phyloP scores from a whole-genome alignment of 2,329 filamentous ascomycete genomes.

The Penicillium verrucosum region DNA sequence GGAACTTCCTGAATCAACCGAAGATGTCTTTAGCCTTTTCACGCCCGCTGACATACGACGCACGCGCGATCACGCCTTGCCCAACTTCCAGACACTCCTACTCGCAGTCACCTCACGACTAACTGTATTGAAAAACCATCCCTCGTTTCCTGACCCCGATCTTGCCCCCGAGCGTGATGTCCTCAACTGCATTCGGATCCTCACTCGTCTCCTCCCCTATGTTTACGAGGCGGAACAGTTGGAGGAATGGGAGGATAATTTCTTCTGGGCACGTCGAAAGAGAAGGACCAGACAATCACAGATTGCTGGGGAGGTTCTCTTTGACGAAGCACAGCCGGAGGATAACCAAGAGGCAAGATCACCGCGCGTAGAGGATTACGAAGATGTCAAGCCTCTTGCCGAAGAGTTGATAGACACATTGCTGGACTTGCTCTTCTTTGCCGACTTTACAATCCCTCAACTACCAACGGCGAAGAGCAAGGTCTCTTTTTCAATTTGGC shows the following conservation, averaged over 20 bases:
- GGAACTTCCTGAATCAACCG: slow-evolving; percentile 91
- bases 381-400: slow-evolving; percentile 80
- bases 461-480: slow-evolving; percentile 70
- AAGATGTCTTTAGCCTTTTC: slow-evolving; percentile 96
- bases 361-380: slow-evolving; percentile 60
- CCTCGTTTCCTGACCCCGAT: slow-evolving; percentile 83
- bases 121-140: slow-evolving; percentile 78
- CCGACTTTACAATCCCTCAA: slow-evolving; percentile 78
- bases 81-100: slow-evolving; percentile 86
- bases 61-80: slow-evolving; percentile 76
- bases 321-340: slow-evolving; percentile 67
- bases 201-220: slow-evolving; percentile 86
- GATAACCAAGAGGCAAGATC: slow-evolving; percentile 48
- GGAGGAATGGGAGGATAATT: slow-evolving; percentile 80
- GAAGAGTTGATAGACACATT: slow-evolving; percentile 91
- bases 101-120: slow-evolving; percentile 79
- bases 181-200: slow-evolving; percentile 90
- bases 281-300: slow-evolving; percentile 66
- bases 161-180: slow-evolving; percentile 79
- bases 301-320: slow-evolving; percentile 72
- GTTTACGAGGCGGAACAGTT: slow-evolving; percentile 86
- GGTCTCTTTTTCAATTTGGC: slow-evolving; percentile 93
- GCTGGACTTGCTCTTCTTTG: slow-evolving; percentile 85
- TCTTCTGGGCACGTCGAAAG: slow-evolving; percentile 81
- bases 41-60: slow-evolving; percentile 83